Conservation (phyloP, 805 yeast genomes). For the Kodamaea laetipori region DNA sequence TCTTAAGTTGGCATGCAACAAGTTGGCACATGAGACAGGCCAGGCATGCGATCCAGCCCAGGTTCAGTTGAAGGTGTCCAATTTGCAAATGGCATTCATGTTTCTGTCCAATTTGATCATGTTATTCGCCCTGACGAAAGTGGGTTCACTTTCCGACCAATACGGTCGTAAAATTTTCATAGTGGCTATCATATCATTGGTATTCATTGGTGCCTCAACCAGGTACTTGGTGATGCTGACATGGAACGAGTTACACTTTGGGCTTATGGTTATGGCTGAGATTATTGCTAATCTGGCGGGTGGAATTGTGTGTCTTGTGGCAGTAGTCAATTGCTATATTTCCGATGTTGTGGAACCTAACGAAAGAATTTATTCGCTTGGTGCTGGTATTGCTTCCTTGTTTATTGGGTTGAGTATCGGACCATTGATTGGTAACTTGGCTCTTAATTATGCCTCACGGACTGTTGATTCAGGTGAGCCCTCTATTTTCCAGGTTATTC, state of each 20-base stretch:
- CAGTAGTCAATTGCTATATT: slow-evolving; percentile 67
- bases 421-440: slow-evolving; percentile 56
- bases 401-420: slow-evolving; percentile 66
- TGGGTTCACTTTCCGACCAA: slow-evolving; percentile 40
- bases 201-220: slow-evolving; percentile 25
- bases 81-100: slow-evolving; percentile 47
- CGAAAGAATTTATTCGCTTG: slow-evolving; percentile 58
- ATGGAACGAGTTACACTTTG: slow-evolving; percentile 32
- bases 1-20: slow-evolving; percentile 33
- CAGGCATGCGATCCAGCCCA: slow-evolving; percentile 32
- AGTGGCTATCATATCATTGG: slow-evolving; percentile 19
- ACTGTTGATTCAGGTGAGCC: background rate
- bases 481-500: background rate
- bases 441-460: background rate
- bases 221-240: slow-evolving; percentile 29
- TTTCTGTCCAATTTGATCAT: slow-evolving; percentile 47
- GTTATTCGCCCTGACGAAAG: slow-evolving; percentile 58
- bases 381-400: slow-evolving; percentile 58
- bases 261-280: slow-evolving; percentile 44
- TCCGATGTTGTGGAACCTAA: slow-evolving; percentile 70
- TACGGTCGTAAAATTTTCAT: slow-evolving; percentile 38
- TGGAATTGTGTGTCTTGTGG: slow-evolving; percentile 55
- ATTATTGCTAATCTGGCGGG: slow-evolving; percentile 61
- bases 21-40: slow-evolving; percentile 16
- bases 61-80: slow-evolving; percentile 46